A percentile compares a stretch with the other conserved stretches of the same genome.
phyloP scores from a whole-genome alignment of 1,284 basidiomycete genomes.

The Microbotryum scabiosae region DNA sequence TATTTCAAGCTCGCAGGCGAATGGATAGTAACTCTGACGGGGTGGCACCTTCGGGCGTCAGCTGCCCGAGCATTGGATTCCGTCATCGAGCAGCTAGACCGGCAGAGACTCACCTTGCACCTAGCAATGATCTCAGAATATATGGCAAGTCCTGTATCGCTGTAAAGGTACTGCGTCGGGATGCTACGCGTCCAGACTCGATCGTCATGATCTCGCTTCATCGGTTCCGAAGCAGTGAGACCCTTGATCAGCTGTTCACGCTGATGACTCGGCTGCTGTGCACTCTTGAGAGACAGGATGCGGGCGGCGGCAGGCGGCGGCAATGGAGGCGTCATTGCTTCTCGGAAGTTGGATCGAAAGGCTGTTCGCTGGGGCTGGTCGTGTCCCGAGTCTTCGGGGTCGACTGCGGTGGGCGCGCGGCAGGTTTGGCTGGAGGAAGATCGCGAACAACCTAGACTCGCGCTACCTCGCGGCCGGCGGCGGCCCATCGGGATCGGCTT shows the following conservation, averaged over 20 bases:
- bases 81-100: background rate
- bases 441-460: background rate
- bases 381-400: no score
- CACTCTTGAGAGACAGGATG: no score
- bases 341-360: background rate
- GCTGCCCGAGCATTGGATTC: background rate
- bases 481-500: background rate
- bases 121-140: constrained; percentile 33
- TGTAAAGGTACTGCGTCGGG: constrained; percentile 23
- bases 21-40: constrained; percentile 71
- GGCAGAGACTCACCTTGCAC: constrained; percentile 8
- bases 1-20: constrained; percentile 50
- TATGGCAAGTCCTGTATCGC: constrained; percentile 28
- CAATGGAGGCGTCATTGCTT: background rate
- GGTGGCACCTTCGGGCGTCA: background rate
- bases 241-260: constrained; percentile 5
- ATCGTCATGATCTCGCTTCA: no score
- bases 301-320: no score
- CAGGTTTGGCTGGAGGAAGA: background rate
- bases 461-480: background rate
- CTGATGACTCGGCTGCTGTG: background rate
- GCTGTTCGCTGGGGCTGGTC: no score
- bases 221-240: background rate
- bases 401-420: background rate
- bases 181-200: constrained; percentile 3